Evolutionary conservation across 1,284 basidiomycete species (phyloP).

Genomic region (Tilletia indica): DNA sequence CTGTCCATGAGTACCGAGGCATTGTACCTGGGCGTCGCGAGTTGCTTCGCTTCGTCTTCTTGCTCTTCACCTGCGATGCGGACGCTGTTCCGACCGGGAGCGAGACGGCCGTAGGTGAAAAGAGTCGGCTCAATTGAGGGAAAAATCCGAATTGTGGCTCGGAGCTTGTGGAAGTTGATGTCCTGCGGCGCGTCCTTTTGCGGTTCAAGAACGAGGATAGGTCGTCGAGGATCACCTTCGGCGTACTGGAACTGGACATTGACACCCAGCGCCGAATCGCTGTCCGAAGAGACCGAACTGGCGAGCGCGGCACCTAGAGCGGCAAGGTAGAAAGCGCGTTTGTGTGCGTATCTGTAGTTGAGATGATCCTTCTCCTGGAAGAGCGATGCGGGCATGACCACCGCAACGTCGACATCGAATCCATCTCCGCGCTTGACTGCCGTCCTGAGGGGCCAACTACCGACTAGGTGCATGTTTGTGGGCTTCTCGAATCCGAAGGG

Average conservation of each 20-base stretch:
- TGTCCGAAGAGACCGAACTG: constrained; percentile 55
- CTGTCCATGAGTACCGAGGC: constrained; percentile 69
- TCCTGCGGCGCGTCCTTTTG: constrained; percentile 51
- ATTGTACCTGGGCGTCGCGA: constrained; percentile 74
- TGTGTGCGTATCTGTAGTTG: constrained; percentile 86
- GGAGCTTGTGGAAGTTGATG: constrained; percentile 69
- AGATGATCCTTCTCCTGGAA: constrained; percentile 95
- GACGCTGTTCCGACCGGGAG: constrained; percentile 65
- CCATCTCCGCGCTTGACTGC: constrained; percentile 43
- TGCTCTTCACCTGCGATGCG: constrained; percentile 33
- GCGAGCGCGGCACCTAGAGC: constrained; percentile 66
- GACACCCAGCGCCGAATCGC: constrained; percentile 58
- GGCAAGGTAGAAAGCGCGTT: constrained; percentile 85
- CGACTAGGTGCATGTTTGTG: constrained; percentile 66
- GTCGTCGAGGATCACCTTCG: constrained; percentile 68
- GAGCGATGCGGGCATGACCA: constrained; percentile 62
- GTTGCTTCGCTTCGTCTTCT: constrained; percentile 28
- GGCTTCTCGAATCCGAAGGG: constrained; percentile 77
- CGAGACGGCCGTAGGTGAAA: constrained; percentile 68
- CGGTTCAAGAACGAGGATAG: constrained; percentile 67
- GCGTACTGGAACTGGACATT: constrained; percentile 67
- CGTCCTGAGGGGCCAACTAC: constrained; percentile 53
- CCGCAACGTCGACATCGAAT: constrained; percentile 48
- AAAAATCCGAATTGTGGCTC: constrained; percentile 72
- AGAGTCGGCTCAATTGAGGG: constrained; percentile 66